These are phyloP conservation scores for Selaginella moellendorffii DNA, from an alignment of 75 land plant species.

Conservation along the genomic window DNA sequence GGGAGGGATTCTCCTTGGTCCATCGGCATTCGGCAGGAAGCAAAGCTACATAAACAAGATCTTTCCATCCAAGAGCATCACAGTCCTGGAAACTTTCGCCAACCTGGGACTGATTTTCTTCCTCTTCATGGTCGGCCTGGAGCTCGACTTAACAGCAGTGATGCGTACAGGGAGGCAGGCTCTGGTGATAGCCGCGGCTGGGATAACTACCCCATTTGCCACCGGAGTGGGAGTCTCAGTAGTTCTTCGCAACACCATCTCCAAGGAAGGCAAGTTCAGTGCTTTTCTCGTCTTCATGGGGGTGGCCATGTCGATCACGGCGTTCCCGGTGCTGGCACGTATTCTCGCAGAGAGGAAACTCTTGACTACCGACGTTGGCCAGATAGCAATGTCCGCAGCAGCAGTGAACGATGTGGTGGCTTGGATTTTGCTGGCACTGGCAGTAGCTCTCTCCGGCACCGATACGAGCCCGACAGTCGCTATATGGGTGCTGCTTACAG, in stretches of 20 bases:
- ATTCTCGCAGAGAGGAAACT: slow-evolving; percentile 63
- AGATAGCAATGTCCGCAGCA: slow-evolving; percentile 54
- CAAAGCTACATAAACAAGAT: slow-evolving; percentile 12
- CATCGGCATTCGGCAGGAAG: slow-evolving; percentile 36
- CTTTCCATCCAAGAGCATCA: slow-evolving; percentile 35
- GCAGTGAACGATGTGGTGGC: slow-evolving; percentile 61
- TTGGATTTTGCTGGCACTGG: slow-evolving; percentile 53
- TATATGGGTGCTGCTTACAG: slow-evolving; percentile 12
- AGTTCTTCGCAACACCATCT: slow-evolving; percentile 5
- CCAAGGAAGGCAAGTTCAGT: not conserved
- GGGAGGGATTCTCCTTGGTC: slow-evolving; percentile 45
- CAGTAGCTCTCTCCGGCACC: slow-evolving; percentile 15
- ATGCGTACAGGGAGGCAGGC: slow-evolving; percentile 13
- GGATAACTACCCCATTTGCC: not conserved
- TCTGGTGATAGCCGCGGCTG: slow-evolving; percentile 1
- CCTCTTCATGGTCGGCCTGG: slow-evolving; percentile 47
- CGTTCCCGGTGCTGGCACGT: slow-evolving; percentile 60
- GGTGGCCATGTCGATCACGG: slow-evolving; percentile 58
- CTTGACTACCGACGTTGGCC: slow-evolving; percentile 44
- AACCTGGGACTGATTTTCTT: slow-evolving; percentile 44
- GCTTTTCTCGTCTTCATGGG: slow-evolving; percentile 55
- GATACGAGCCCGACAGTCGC: not conserved
- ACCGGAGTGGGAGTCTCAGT: slow-evolving; percentile 3
- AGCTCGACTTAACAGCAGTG: slow-evolving; percentile 38
- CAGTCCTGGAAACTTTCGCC: slow-evolving; percentile 36